Percentiles rank a stretch among this genome's conserved stretches.
Evolutionary conservation across 148 eudicot genomes (phyloP).

Genomic region (Persicaria maculosa): DNA sequence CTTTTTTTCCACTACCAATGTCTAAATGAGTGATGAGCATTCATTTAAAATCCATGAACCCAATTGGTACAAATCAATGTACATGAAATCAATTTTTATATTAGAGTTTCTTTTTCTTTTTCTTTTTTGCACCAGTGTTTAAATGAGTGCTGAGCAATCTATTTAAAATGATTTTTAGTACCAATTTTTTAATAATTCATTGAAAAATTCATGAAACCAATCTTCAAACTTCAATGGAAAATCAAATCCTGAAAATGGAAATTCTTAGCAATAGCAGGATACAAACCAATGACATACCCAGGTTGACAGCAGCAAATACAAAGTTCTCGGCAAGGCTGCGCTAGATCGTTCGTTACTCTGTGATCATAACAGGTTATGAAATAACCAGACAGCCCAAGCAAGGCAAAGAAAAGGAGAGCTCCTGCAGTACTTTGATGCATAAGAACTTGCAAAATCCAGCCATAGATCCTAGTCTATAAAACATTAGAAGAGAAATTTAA

Average conservation of each 20-base stretch:
- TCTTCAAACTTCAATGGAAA: not conserved
- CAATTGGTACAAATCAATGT: no score
- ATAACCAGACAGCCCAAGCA: slow-evolving; percentile 89
- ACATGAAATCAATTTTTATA: no score
- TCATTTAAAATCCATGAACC: no score
- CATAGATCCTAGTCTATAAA: not conserved
- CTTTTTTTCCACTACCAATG: no score
- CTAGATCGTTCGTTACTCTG: slow-evolving; percentile 81
- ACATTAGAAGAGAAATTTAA: not conserved
- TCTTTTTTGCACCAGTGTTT: no score
- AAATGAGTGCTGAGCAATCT: not conserved
- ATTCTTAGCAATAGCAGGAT: not conserved
- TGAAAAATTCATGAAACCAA: not conserved
- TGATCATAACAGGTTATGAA: slow-evolving; percentile 90
- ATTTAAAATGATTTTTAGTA: not conserved
- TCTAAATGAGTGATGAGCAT: no score
- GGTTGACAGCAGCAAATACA: slow-evolving; percentile 98
- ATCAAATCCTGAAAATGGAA: not conserved
- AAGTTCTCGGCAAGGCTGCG: slow-evolving; percentile 94
- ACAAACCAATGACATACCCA: slow-evolving; percentile 9
- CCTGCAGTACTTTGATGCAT: slow-evolving; percentile 38
- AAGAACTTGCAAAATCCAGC: not conserved
- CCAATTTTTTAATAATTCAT: not conserved
- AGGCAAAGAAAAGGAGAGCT: slow-evolving; percentile 78
- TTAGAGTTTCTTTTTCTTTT: no score